Evolutionary conservation across 2,329 filamentous ascomycete genomes (phyloP), one percentile per base, ranked within the genome.

Genomic region (Botrytis medusae): DNA sequence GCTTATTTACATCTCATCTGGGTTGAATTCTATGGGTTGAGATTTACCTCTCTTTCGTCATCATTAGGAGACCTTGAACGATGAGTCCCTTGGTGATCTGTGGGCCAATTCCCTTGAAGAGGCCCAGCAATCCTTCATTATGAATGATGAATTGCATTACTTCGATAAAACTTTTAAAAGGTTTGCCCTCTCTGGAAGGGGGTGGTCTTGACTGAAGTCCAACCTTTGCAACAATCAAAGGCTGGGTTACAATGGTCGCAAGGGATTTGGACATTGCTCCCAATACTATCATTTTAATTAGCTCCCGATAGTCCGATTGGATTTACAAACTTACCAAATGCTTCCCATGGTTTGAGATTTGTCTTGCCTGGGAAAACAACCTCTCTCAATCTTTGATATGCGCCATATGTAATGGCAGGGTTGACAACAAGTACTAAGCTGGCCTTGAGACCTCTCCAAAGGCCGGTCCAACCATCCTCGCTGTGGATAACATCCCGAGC

Each of bases 41-140:
- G 62, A 70, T 86, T 77, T 86, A 94, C 93, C 94, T 89, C 84
- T 99, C 96, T 84, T 99, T 99, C 65, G 94, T 96, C 94, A 98
- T 99, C 96, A 99, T 99, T 57, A 99, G 86, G 72, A 99, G 90
- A 68, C 96, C 96, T 81, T 99, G 96, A 3, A 99, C 96, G 67
- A 99, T 82, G 70, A 99, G 84, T 1, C 96, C 96, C 84, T 99
- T 99, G 74, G 94, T 83, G 69, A 99, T 92, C 82, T 99, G 96
- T 4, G 96, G 96, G 0, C 90, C 94, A 77, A 99, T 97, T 60
- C 96, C 96, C 85, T 99, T 99, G 86, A 98, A 99, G 1, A 99
- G 86, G n/a, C 92, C 92, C 20, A 91, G 79, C 0, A 88, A 82
- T 5, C 96, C 96, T 81, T 99, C 96, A 75, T 97, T 91, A 79